phyloP scores from a whole-genome alignment of 2,329 filamentous ascomycete genomes.

The Penicillium sp. region DNA sequence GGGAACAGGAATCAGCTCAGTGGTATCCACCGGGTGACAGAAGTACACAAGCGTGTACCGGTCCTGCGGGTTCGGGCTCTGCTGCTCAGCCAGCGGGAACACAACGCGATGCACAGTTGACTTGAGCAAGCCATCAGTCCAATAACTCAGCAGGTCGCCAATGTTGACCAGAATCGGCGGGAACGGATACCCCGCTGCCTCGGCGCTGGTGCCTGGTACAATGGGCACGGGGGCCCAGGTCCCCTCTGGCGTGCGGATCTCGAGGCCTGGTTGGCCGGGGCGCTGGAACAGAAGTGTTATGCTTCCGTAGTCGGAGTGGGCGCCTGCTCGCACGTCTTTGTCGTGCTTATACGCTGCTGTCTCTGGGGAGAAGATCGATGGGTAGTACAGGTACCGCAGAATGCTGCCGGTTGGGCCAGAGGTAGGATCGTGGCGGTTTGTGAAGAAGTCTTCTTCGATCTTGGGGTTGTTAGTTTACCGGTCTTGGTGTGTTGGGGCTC shows the following conservation, averaged over 20 bases:
- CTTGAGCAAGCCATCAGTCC: slow-evolving; percentile 85
- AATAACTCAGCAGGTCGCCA: slow-evolving; percentile 75
- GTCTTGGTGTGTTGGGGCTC: neutral
- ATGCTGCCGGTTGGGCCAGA: slow-evolving; percentile 57
- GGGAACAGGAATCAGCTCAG: slow-evolving; percentile 56
- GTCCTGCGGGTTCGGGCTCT: slow-evolving; percentile 45
- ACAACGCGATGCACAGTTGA: slow-evolving; percentile 88
- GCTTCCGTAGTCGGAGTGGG: slow-evolving; percentile 82
- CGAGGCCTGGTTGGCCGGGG: slow-evolving; percentile 79
- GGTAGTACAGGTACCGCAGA: slow-evolving; percentile 74
- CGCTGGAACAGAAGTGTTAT: slow-evolving; percentile 79
- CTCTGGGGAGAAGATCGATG: slow-evolving; percentile 52
- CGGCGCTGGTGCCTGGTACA: slow-evolving; percentile 45
- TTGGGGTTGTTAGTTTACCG: slow-evolving; percentile 15
- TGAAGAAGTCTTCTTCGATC: slow-evolving; percentile 58
- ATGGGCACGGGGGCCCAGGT: slow-evolving; percentile 69
- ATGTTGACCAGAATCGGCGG: slow-evolving; percentile 75
- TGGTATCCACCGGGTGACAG: slow-evolving; percentile 61
- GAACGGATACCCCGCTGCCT: slow-evolving; percentile 47
- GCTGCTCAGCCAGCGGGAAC: slow-evolving; percentile 56
- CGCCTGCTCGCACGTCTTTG: slow-evolving; percentile 78
- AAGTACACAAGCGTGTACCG: slow-evolving; percentile 64
- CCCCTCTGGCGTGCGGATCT: slow-evolving; percentile 66
- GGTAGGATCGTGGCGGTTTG: slow-evolving; percentile 58
- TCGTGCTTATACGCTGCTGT: slow-evolving; percentile 48